Percentiles rank a stretch among this genome's conserved stretches.
Evolutionary conservation across 1,284 basidiomycete species (phyloP).

Genomic region (Puccinia horiana): DNA sequence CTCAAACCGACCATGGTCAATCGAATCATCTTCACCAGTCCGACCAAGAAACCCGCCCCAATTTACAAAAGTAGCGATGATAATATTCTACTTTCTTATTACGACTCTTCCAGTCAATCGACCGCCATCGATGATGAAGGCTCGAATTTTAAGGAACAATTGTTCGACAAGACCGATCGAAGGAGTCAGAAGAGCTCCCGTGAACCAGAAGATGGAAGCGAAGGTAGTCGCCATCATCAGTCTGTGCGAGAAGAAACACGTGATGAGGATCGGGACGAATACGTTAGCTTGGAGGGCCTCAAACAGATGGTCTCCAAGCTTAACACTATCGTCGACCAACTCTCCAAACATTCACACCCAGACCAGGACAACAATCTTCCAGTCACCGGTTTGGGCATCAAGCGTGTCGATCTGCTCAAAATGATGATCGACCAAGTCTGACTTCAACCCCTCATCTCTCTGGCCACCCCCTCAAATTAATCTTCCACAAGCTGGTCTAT

Average conservation of each 20-base stretch:
- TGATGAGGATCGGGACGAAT: background rate
- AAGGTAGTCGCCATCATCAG: background rate
- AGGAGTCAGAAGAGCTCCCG: background rate
- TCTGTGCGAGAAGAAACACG: background rate
- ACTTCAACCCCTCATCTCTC: background rate
- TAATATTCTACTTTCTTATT: background rate
- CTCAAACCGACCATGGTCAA: constrained; percentile 16
- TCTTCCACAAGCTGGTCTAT: too few relatives aligned
- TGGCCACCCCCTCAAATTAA: background rate
- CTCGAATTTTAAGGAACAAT: background rate
- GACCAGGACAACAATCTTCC: background rate
- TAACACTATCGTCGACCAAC: background rate
- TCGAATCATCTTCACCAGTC: background rate
- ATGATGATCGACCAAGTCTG: constrained; percentile 1
- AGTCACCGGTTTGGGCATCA: background rate
- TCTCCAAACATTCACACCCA: background rate
- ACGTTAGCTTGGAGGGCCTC: constrained; percentile 1
- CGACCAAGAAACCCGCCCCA: background rate
- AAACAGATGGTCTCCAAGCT: background rate
- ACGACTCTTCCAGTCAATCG: constrained; percentile 24
- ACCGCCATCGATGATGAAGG: constrained; percentile 19
- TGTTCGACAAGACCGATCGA: background rate
- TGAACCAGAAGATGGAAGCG: background rate
- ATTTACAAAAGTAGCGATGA: background rate
- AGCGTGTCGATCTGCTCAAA: constrained; percentile 6